Evolutionary conservation across 2,329 filamentous ascomycete genomes (phyloP).

Genomic region (Akanthomyces dipterigenus): DNA sequence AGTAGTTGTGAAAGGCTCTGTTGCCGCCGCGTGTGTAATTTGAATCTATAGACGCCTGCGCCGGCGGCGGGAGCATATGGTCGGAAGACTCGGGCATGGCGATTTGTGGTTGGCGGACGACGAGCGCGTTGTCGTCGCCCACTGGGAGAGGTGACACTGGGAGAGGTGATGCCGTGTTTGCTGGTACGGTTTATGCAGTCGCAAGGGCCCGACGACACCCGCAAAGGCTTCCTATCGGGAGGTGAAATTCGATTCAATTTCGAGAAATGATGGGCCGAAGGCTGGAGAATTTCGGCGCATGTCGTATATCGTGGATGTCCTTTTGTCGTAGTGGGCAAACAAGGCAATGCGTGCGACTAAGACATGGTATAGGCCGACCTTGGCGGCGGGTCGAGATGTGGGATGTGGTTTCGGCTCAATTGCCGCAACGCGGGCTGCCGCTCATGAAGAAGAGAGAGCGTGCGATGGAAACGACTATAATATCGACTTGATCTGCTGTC

Average conservation of each 20-base stretch:
- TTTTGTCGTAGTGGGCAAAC: neutral
- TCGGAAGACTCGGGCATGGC: constrained; percentile 20
- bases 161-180: neutral
- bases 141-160: too few species aligned
- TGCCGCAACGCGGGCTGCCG: neutral
- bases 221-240: neutral
- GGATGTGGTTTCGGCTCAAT: constrained; percentile 1
- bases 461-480: neutral
- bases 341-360: neutral
- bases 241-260: neutral
- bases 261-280: neutral
- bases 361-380: constrained; percentile 2
- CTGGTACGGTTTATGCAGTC: neutral
- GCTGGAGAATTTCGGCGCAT: neutral
- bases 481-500: neutral
- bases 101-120: neutral
- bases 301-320: neutral
- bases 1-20: constrained; percentile 67
- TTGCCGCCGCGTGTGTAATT: constrained; percentile 52
- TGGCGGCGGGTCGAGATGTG: neutral
- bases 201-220: neutral
- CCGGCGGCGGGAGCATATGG: constrained; percentile 37
- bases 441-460: neutral
- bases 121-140: neutral
- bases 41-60: constrained; percentile 25